These are phyloP conservation scores for Plasmodium inui DNA, from an alignment of 169 alveolate genomes.

Conservation along the genomic window DNA sequence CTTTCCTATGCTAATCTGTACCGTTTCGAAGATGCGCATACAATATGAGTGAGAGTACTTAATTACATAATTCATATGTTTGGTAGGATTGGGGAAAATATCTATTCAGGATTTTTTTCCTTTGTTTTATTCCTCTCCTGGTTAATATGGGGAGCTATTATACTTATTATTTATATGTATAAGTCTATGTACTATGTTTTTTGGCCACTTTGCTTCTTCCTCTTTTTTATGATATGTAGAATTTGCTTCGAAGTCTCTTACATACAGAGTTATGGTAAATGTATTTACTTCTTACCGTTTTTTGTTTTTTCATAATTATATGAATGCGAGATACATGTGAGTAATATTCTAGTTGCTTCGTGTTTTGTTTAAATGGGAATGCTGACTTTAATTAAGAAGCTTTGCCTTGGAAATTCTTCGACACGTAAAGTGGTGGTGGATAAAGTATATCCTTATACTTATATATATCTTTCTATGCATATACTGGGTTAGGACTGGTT, in stretches of 20 bases:
- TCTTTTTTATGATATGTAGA: slow-evolving; percentile 22
- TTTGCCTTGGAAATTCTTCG: background rate
- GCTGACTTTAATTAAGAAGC: background rate
- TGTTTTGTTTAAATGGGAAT: background rate
- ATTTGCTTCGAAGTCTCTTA: slow-evolving; percentile 4
- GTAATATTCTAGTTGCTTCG: background rate
- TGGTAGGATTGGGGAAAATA: background rate
- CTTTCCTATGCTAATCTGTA: background rate
- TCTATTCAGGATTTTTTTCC: background rate
- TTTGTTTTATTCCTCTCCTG: background rate
- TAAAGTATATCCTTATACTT: background rate
- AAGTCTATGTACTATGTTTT: background rate
- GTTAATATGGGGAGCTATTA: background rate
- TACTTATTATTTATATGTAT: background rate
- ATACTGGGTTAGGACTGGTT: background rate
- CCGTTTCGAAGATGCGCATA: background rate
- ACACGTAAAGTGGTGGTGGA: background rate
- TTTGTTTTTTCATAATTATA: slow-evolving; percentile 51
- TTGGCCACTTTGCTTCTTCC: background rate
- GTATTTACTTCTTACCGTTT: slow-evolving; percentile 11
- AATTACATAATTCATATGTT: background rate
- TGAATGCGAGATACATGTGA: background rate
- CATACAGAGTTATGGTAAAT: slow-evolving; percentile 13
- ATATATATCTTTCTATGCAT: background rate
- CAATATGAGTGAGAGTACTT: background rate